Base-by-base conservation (phyloP, 768 basidiomycete genomes). In the Termitomyces sp. region DNA sequence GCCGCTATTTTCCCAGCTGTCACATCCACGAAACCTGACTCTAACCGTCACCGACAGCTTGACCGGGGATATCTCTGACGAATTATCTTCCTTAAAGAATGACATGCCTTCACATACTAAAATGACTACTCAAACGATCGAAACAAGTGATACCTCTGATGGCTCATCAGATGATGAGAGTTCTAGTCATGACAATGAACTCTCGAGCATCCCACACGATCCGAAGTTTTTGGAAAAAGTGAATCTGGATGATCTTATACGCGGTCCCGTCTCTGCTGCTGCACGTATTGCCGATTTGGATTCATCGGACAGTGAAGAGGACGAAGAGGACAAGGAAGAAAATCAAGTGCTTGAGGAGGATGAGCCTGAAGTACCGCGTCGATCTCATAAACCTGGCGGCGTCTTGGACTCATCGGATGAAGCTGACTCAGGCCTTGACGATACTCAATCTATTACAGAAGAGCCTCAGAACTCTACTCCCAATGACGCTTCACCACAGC, bases 251-350 rank as follows among this genome's bases (percentile, higher is more conserved):
- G 71, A 68, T 39, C 60, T 81, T 40, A 73, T 81, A 33, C 74
- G 73, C 60, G 79, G 79, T 20, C 78, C 77, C n/a, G 70, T 64
- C 15, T 38, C 69, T 18, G 65, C 72, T 54, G 52, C 57, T 7
- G 53, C 70, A 11, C 69, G 71, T 3, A 71, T 68, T 39, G 71
- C 73, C 12, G 73, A 81, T 45, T 72, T 79, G 18, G 70, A 73
- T 9, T 75, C 76, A 13, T 75, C 75, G 58, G 80, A 79, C 51
- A 76, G 76, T 40, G 75, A 76, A 16, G 75, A 79, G 22, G 81
- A 80, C 32, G 58, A 58, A 48, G 78, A 80, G 22, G 70, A 76
- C 35, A 80, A 79, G 28, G 48, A 40, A n/a, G 78, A 80, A 22
- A 69, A 76, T 36, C 73, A 70, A 55, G 64, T 68, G 66, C 66